phyloP scores from a whole-genome alignment of 495 filamentous ascomycete genomes.

The Alectoria sarmentosa region DNA sequence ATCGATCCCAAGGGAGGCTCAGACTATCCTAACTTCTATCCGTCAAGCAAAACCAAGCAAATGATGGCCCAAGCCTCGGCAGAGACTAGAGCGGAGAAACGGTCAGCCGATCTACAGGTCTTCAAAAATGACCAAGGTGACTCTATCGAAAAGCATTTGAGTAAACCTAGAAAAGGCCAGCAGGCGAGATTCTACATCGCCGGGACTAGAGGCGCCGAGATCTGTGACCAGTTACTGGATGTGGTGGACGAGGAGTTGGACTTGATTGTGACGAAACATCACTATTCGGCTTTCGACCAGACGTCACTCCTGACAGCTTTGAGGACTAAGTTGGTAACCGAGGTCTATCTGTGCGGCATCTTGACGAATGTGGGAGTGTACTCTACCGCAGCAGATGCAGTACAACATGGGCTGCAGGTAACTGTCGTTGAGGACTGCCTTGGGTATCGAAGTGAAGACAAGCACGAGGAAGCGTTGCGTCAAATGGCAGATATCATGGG shows the following conservation, averaged over 20 bases:
- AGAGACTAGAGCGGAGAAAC: constrained; percentile 24
- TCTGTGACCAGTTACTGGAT: constrained; percentile 50
- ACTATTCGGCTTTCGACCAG: constrained; percentile 83
- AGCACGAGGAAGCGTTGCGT: constrained; percentile 68
- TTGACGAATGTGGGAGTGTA: constrained; percentile 84
- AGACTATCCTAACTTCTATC: constrained; percentile 23
- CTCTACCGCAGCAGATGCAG: constrained; percentile 88
- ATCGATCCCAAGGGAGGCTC: constrained; percentile 13
- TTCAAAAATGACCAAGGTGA: constrained; percentile 22
- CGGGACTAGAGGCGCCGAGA: constrained; percentile 59
- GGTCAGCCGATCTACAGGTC: constrained; percentile 22
- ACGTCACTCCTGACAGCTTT: constrained; percentile 63
- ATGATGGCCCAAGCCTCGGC: constrained; percentile 25
- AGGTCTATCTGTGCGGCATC: constrained; percentile 88
- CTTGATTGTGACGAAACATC: constrained; percentile 64
- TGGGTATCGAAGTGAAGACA: constrained; percentile 65
- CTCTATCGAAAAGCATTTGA: constrained; percentile 28
- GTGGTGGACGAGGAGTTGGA: constrained; percentile 54
- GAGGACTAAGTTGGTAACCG: constrained; percentile 72
- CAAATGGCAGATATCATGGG: constrained; percentile 72
- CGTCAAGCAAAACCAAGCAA: constrained; percentile 23
- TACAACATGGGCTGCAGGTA: constrained; percentile 75
- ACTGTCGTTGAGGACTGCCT: constrained; percentile 85
- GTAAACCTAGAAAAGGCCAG: constrained; percentile 31
- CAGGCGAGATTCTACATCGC: constrained; percentile 51